Evolutionary conservation across 345 rosid genomes (phyloP), one percentile per base, ranked within the genome.

Genomic region (Lepidium africanum): DNA sequence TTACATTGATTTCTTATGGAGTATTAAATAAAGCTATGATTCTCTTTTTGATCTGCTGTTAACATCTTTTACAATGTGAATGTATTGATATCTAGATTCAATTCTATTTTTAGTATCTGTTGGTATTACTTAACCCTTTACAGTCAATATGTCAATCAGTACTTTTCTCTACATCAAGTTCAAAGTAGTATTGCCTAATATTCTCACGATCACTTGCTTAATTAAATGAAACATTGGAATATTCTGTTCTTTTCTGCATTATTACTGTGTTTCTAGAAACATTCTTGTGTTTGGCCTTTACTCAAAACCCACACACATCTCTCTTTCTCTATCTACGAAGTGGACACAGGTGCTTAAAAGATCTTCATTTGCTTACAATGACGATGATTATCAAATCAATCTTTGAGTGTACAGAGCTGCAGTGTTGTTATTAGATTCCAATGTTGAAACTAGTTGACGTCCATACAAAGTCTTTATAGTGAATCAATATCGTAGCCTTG

Each of bases 331-430:
- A 8, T 72, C 61, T 75, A 75, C 78, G 66, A 69, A 75, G 70
- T 75, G 74, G 74, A 63, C 74, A 69, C 78, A 75, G 74, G 74
- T 75, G 55, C 65, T 55, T 68, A 54, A 47, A 61, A 62, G 69
- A 59, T 60, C 73, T 69, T 41, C 27, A 39, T 69, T 75, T 68
- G 59, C 58, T 40, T 55, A 21, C 23, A 21, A 21, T 21, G 23
- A 21, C 3, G 23, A 21, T 21, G 23, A 3, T 21, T 21, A 21
- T 27, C 4, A 27, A 27, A 27, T 27, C 32, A 1, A 27, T 27
- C 32, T 27, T 27, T 27, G 32, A 27, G 32, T 27, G 4, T 5
- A 27, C 6, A 27, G 32, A 27, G 5, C 5, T 27, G 32, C 32
- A 27, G 32, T 2, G 27, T 27, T 27, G 32, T 27, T 27, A 27